Evolutionary conservation across 2,329 filamentous ascomycete genomes (phyloP).

Genomic region (Paraphoma chrysanthemicola): DNA sequence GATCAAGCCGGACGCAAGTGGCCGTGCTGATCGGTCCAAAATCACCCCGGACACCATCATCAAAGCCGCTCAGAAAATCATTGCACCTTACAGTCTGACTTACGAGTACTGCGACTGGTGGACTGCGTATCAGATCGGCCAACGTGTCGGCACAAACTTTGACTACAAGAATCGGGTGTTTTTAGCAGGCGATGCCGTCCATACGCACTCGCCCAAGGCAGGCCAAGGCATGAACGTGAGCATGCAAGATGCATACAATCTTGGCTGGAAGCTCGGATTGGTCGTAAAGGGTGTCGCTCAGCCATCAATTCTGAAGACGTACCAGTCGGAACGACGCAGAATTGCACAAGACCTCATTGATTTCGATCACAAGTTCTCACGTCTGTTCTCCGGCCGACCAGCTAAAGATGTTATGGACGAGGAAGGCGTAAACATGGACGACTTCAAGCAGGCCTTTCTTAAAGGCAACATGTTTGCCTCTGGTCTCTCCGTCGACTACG

Average conservation of each 20-base stretch:
- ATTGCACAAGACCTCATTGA: slow-evolving; percentile 71
- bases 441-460: slow-evolving; percentile 67
- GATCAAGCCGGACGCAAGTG: slow-evolving; percentile 53
- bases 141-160: slow-evolving; percentile 67
- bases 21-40: slow-evolving; percentile 63
- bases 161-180: slow-evolving; percentile 67
- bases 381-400: slow-evolving; percentile 56
- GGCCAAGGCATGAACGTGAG: slow-evolving; percentile 76
- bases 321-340: slow-evolving; percentile 61
- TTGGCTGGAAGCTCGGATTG: slow-evolving; percentile 63
- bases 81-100: slow-evolving; percentile 70
- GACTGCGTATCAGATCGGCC: slow-evolving; percentile 72
- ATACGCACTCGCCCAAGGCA: slow-evolving; percentile 66
- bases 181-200: slow-evolving; percentile 71
- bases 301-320: slow-evolving; percentile 57
- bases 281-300: slow-evolving; percentile 55
- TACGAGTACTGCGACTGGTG: slow-evolving; percentile 73
- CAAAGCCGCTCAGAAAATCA: slow-evolving; percentile 67
- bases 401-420: slow-evolving; percentile 67
- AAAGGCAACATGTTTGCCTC: slow-evolving; percentile 67
- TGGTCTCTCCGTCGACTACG: slow-evolving; percentile 66
- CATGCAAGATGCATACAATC: slow-evolving; percentile 71
- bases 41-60: slow-evolving; percentile 71
- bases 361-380: slow-evolving; percentile 58
- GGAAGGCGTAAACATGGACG: slow-evolving; percentile 67